These are phyloP conservation scores for Calvatia gigantea DNA, from an alignment of 768 basidiomycete genomes.

Conservation along the genomic window DNA sequence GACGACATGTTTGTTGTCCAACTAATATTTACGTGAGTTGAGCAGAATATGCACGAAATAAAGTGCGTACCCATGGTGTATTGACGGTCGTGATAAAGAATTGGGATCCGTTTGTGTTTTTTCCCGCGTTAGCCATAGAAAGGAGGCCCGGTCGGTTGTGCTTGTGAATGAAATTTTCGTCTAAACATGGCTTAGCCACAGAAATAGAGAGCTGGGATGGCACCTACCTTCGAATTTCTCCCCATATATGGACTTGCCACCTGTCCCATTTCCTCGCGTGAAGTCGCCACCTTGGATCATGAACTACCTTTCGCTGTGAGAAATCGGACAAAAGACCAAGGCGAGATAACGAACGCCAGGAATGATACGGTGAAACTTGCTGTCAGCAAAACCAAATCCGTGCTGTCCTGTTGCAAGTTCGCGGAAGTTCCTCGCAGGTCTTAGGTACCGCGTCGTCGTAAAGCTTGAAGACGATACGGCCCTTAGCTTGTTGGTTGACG, in stretches of 20 bases:
- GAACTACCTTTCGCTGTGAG: slow-evolving; percentile 39
- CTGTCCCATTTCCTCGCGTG: slow-evolving; percentile 69
- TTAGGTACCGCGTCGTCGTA: slow-evolving; percentile 81
- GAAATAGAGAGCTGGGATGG: neutral
- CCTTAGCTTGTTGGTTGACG: slow-evolving; percentile 56
- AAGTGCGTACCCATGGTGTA: slow-evolving; percentile 53
- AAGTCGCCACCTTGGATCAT: slow-evolving; percentile 92
- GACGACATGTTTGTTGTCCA: slow-evolving; percentile 66
- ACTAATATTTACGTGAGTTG: slow-evolving; percentile 24
- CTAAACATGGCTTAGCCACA: slow-evolving; percentile 27
- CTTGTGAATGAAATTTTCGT: slow-evolving; percentile 78
- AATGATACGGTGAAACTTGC: slow-evolving; percentile 71
- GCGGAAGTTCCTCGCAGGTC: slow-evolving; percentile 79
- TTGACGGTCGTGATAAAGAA: slow-evolving; percentile 77
- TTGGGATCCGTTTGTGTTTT: slow-evolving; percentile 79
- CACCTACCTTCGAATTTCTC: slow-evolving; percentile 66
- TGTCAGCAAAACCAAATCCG: slow-evolving; percentile 70
- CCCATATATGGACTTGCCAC: slow-evolving; percentile 86
- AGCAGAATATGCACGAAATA: neutral
- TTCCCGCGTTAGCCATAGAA: slow-evolving; percentile 86
- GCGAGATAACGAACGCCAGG: slow-evolving; percentile 42
- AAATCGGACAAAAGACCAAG: neutral
- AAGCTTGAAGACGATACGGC: slow-evolving; percentile 79
- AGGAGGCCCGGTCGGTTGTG: slow-evolving; percentile 65
- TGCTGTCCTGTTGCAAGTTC: slow-evolving; percentile 67